phyloP scores from a whole-genome alignment of 2,329 filamentous ascomycete species.

The Diplodia mutila region DNA sequence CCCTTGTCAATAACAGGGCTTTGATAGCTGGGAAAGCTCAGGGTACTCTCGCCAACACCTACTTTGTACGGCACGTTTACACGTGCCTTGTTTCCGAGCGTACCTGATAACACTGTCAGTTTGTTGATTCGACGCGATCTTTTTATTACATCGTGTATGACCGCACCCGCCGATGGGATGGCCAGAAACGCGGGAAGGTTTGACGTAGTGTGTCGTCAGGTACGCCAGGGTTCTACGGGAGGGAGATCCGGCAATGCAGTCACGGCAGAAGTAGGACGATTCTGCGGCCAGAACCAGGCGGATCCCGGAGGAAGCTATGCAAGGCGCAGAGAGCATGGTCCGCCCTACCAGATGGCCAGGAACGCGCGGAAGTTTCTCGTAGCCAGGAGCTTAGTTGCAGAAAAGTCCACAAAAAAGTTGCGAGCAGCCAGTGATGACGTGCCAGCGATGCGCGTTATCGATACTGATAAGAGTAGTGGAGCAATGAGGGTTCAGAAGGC shows the following conservation, averaged over 20 bases:
- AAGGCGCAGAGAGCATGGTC: background rate
- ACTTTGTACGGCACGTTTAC: background rate
- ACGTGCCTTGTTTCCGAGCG: background rate
- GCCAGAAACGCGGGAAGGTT: background rate
- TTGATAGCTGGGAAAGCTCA: background rate
- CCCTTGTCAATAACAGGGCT: background rate
- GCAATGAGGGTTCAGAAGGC: slow-evolving; percentile 2
- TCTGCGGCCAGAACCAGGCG: slow-evolving; percentile 1
- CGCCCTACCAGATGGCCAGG: slow-evolving; percentile 17
- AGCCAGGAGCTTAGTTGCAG: background rate
- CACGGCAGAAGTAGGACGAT: background rate
- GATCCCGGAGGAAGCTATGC: background rate
- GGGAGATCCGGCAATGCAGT: slow-evolving; percentile 10
- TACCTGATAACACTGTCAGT: background rate
- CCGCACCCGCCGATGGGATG: background rate
- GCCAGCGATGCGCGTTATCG: slow-evolving; percentile 8
- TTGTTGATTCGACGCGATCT: background rate
- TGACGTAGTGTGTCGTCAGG: background rate
- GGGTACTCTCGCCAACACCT: background rate
- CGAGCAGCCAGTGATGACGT: background rate
- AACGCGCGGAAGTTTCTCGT: slow-evolving; percentile 7
- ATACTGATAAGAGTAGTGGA: slow-evolving; percentile 11
- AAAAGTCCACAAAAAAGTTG: background rate
- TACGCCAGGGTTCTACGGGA: slow-evolving; percentile 8
- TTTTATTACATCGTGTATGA: too few relatives aligned